Percentiles rank a stretch among this genome's conserved stretches.
Conservation (phyloP, 163 green algal genomes). For the Dunaliella salina region DNA sequence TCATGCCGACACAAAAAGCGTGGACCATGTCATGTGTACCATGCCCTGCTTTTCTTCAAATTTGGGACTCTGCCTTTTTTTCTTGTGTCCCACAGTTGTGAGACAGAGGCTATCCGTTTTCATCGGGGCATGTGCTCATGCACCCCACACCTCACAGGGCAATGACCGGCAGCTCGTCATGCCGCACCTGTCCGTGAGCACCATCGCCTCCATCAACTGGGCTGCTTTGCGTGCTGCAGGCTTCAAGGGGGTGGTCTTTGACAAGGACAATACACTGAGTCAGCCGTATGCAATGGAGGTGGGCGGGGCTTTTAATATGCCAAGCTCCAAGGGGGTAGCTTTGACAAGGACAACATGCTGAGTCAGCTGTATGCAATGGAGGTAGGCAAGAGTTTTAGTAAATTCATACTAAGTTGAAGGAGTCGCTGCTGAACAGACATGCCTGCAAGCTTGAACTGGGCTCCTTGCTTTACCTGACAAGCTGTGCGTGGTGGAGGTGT, state of each 20-base stretch:
- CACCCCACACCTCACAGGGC: conserved; percentile 1
- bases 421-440: too few species aligned
- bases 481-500: too few species aligned
- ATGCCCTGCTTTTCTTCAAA: too few species aligned
- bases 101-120: too few species aligned
- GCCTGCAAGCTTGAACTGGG: too few species aligned
- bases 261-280: conserved; percentile 77
- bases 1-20: too few species aligned
- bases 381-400: background rate
- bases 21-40: too few species aligned
- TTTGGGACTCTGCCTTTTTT: too few species aligned
- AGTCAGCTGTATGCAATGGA: conserved; percentile 49
- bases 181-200: conserved; percentile 62
- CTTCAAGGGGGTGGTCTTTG: conserved; percentile 60
- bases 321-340: conserved; percentile 48
- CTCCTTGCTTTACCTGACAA: too few species aligned
- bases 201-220: conserved; percentile 70
- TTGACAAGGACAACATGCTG: conserved; percentile 79
- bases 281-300: conserved; percentile 47
- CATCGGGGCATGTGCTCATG: too few species aligned
- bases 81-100: too few species aligned
- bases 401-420: too few species aligned
- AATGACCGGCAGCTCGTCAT: conserved; percentile 50
- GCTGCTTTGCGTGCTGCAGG: conserved; percentile 40
- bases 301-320: background rate